phyloP scores from a whole-genome alignment of 192 early-diverging fungal species.

The Podila epicladia region DNA sequence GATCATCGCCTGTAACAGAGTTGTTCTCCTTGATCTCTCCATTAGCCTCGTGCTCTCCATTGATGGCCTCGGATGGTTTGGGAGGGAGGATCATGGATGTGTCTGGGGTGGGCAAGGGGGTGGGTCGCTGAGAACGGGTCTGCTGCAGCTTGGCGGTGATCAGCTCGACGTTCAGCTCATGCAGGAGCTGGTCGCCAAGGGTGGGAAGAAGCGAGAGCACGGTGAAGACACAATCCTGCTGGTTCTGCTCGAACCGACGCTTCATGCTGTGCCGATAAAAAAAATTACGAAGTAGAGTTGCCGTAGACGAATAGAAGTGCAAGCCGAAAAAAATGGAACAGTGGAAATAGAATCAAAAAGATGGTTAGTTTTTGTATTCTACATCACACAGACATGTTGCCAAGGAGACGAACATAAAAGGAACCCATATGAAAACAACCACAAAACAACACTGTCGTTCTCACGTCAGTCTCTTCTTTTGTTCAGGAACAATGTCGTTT shows the following conservation, averaged over 20 bases:
- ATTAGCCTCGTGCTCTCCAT: neutral
- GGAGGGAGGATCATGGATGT: slow-evolving; percentile 42
- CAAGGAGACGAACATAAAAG: too few relatives aligned
- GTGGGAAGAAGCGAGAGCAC: slow-evolving; percentile 86
- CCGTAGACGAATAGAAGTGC: neutral
- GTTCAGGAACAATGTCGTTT: too few relatives aligned
- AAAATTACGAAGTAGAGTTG: slow-evolving; percentile 7
- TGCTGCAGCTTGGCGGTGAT: slow-evolving; percentile 73
- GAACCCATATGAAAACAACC: too few relatives aligned
- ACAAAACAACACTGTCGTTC: too few relatives aligned
- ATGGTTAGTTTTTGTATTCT: neutral
- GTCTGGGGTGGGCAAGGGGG: slow-evolving; percentile 39
- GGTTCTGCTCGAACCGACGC: slow-evolving; percentile 93
- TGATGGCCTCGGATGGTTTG: slow-evolving; percentile 14
- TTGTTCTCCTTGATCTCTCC: slow-evolving; percentile 5
- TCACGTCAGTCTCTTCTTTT: too few relatives aligned
- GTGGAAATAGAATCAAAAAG: neutral
- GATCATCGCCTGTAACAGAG: slow-evolving; percentile 7
- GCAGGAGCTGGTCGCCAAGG: slow-evolving; percentile 80
- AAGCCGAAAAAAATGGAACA: slow-evolving; percentile 3
- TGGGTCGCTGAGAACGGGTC: slow-evolving; percentile 46
- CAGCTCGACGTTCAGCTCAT: slow-evolving; percentile 83
- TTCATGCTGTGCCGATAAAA: slow-evolving; percentile 68
- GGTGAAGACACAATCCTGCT: slow-evolving; percentile 89
- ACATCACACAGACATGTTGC: too few relatives aligned